Evolutionary conservation across 2,329 filamentous ascomycete genomes (phyloP), one percentile per base, ranked within the genome.

Genomic region (Aspergillus spinulosporus): DNA sequence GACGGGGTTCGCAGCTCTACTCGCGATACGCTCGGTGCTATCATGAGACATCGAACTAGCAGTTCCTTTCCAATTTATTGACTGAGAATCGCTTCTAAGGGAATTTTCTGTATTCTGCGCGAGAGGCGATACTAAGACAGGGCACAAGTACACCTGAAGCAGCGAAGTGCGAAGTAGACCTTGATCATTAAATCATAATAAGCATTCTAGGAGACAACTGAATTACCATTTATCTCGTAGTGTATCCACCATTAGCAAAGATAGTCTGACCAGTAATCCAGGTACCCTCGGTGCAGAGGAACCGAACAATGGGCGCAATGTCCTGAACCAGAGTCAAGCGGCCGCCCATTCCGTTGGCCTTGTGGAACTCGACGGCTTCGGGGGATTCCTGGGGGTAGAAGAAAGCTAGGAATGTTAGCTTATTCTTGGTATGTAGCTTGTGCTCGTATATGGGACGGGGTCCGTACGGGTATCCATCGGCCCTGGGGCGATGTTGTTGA

Each of bases 401-500:
- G 66, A 79, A 78, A 32, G 76, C 73, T 75, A 46, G 21, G 21
- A 21, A 21, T 21, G 42, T 55, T 48, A 56, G 49, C 45, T 42
- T 28, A 3, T 21, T 42, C 14, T 40, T n/a, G 40, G 21, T 21
- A 21, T 21, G 21, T 21, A 21, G 21, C 3, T 44, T 21, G 21
- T 21, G 21, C 21, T 21, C 21, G 21, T 21, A 26, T 43, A 26
- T n/a, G 15, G 14, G 6, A 12, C 43, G 9, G 26, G 28, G 34
- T 6, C 68, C 67, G 68, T 68, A 71, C 76, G 76, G 0, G 83
- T 85, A 4, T 73, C 80, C 3, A 81, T 85, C 0, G 82, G 82
- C 0, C 81, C 82, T 0, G 80, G 81, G 0, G 79, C 78, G 12
- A 84, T 68, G 8, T 74, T 75, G 60, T 84, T 83, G 31, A 83